A percentile compares a stretch with the other conserved stretches of the same genome.
phyloP scores from a whole-genome alignment of 352 stramenopile species.

The Globisporangium irregulare region DNA sequence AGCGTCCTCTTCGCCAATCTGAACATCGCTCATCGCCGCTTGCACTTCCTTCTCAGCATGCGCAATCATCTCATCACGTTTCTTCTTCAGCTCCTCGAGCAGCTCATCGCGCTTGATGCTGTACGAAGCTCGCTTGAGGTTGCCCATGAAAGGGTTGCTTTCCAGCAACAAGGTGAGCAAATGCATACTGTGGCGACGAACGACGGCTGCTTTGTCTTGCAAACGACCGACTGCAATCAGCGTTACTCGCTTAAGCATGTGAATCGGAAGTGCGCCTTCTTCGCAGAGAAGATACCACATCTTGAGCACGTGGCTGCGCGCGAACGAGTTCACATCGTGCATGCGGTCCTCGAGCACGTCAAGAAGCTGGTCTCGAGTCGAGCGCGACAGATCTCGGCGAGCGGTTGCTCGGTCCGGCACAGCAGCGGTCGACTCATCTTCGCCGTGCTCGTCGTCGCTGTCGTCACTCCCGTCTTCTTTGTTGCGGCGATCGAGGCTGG shows the following conservation, averaged over 20 bases:
- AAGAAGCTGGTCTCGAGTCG: slow-evolving; percentile 76
- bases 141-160: slow-evolving; percentile 94
- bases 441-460: slow-evolving; percentile 21
- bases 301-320: slow-evolving; percentile 88
- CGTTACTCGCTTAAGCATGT: slow-evolving; percentile 75
- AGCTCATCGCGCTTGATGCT: slow-evolving; percentile 75
- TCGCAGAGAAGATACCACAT: slow-evolving; percentile 87
- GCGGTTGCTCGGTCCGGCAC: neutral
- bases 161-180: slow-evolving; percentile 90
- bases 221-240: slow-evolving; percentile 85
- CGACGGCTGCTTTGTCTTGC: slow-evolving; percentile 92
- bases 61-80: slow-evolving; percentile 75
- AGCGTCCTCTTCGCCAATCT: slow-evolving; percentile 7
- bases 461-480: slow-evolving; percentile 16
- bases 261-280: slow-evolving; percentile 83
- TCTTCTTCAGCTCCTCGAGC: slow-evolving; percentile 52
- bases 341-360: slow-evolving; percentile 87
- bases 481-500: slow-evolving; percentile 15
- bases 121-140: slow-evolving; percentile 85
- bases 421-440: slow-evolving; percentile 6
- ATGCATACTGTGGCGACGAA: slow-evolving; percentile 84
- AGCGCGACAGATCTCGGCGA: slow-evolving; percentile 47
- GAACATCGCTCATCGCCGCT: slow-evolving; percentile 41
- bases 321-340: slow-evolving; percentile 93
- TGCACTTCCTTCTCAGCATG: slow-evolving; percentile 76